Evolutionary conservation across 2,329 filamentous ascomycete genomes (phyloP), one percentile per base, ranked within the genome.

Genomic region (Hymenoscyphus occultus): DNA sequence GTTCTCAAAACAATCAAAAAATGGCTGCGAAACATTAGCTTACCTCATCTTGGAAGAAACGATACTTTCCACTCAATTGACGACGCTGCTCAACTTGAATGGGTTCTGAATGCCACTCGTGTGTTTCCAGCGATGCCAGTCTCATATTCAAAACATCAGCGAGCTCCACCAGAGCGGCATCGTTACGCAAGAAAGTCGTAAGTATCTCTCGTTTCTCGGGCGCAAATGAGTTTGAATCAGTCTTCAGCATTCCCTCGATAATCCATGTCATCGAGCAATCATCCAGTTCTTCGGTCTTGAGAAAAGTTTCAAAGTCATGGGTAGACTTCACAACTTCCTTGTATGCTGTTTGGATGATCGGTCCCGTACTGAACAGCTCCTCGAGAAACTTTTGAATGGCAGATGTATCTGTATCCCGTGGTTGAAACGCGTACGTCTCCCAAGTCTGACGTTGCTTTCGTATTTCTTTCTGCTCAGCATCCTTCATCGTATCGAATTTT

Each of bases 121-220:
- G 5, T 48, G 42, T 48, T n/a, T 48, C n/a, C 2, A 86, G 71
- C 6, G 80, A 77, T 0, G 78, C 76, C 56, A 85, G 78, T 56
- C 83, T 78, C 79, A 86, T 83, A 65, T 85, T 86, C 48, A 87
- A 74, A 10, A 86, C 83, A 71, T 86, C 84, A 9, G 79, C 80
- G 7, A 86, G 78, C 68, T 86, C 84, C 39, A 77, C 78, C 0
- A 83, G 75, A 1, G 86, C 81, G 1, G 78, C 76, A 1, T 79
- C 74, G 60, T 82, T 83, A 45, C 76, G 78, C 64, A 79, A 73
- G 59, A 86, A 82, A 48, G 84, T 81, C 45, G 80, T 79, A 19
- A 86, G 74, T 7, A 80, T 78, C 13, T 75, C 73, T 1, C 77
- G 75, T 71, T 86, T 86, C 60, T 83, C 78, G 2, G 82, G 80